Conservation (phyloP, 2,329 filamentous ascomycete genomes). For the Penicillium vulpinum region DNA sequence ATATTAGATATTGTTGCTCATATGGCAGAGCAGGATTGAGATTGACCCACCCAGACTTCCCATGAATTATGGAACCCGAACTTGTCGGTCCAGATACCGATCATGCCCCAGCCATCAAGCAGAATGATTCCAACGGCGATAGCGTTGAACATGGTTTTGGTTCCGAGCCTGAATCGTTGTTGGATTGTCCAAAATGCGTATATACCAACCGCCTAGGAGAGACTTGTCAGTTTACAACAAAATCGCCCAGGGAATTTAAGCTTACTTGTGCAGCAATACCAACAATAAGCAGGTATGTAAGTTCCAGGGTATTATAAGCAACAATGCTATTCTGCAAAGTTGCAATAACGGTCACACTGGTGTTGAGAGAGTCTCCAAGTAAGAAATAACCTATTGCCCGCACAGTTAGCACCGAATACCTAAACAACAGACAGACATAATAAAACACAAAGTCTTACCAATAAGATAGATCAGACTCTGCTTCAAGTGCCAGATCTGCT, state of each 20-base stretch:
- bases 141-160: constrained; percentile 69
- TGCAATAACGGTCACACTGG: constrained; percentile 66
- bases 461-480: constrained; percentile 67
- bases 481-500: constrained; percentile 63
- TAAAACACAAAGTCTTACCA: constrained; percentile 37
- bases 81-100: constrained; percentile 56
- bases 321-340: constrained; percentile 67
- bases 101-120: constrained; percentile 60
- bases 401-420: not conserved
- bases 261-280: constrained; percentile 62
- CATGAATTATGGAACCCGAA: constrained; percentile 57
- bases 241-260: not conserved
- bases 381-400: constrained; percentile 58
- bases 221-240: not conserved
- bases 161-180: constrained; percentile 58
- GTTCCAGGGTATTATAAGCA: constrained; percentile 62
- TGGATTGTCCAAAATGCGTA: constrained; percentile 63
- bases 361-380: constrained; percentile 69
- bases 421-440: too few species aligned
- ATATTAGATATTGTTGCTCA: not conserved
- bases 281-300: constrained; percentile 67
- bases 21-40: not conserved
- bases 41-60: constrained; percentile 56
- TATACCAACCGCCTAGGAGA: constrained; percentile 53
- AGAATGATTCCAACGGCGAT: constrained; percentile 63